Conservation (phyloP, 164 flowering plant species). For the Stephania yunnanensis region DNA sequence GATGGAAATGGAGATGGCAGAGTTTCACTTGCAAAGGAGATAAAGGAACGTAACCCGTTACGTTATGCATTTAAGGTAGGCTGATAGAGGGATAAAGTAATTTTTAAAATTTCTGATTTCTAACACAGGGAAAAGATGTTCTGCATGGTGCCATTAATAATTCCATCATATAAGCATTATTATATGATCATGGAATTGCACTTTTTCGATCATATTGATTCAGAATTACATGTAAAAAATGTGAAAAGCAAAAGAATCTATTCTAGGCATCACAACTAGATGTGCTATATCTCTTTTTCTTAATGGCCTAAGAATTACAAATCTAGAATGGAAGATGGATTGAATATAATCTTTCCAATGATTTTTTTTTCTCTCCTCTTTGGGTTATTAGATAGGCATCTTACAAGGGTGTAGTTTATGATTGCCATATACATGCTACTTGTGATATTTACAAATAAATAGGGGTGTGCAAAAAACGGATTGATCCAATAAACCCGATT, state of each 20-base stretch:
- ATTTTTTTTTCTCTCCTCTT: too few relatives aligned
- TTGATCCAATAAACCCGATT: too few relatives aligned
- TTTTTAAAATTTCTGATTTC: neutral
- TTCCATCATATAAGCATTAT: too few relatives aligned
- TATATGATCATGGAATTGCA: too few relatives aligned
- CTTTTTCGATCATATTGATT: too few relatives aligned
- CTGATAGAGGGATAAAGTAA: neutral
- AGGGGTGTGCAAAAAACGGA: too few relatives aligned
- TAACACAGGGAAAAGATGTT: neutral
- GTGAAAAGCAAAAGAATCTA: neutral
- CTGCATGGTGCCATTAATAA: too few relatives aligned
- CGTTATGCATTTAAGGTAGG: conserved; percentile 83
- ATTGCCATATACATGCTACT: neutral
- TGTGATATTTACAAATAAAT: neutral
- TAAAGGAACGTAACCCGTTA: conserved; percentile 83
- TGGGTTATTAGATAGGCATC: neutral
- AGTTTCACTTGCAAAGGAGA: conserved; percentile 73
- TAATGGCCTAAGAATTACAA: neutral
- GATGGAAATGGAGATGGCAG: conserved; percentile 85
- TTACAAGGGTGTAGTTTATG: neutral
- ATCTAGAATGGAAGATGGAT: neutral
- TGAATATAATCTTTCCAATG: too few relatives aligned
- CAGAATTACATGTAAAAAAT: too few relatives aligned
- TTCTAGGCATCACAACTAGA: neutral
- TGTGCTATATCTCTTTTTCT: too few relatives aligned